Conservation (phyloP, 1,284 basidiomycete genomes). For the Clitocybe nebularis region DNA sequence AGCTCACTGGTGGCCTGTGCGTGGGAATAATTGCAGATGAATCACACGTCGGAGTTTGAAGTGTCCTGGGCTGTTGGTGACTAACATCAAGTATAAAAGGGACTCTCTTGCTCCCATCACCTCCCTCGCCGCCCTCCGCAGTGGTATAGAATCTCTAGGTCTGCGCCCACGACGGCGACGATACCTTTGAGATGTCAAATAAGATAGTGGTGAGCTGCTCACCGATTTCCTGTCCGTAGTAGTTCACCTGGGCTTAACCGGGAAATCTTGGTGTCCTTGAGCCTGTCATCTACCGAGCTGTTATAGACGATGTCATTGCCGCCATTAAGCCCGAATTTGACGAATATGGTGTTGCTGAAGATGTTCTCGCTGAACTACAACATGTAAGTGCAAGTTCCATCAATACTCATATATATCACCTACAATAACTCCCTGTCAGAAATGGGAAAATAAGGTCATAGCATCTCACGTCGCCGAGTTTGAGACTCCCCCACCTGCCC, state of each 20-base stretch:
- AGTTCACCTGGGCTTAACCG: conserved; percentile 55
- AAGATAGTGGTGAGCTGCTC: conserved; percentile 88
- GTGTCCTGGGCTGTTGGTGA: conserved; percentile 30
- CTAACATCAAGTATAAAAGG: conserved; percentile 48
- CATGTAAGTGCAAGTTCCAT: conserved; percentile 54
- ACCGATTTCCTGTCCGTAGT: conserved; percentile 52
- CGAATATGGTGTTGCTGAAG: conserved; percentile 92
- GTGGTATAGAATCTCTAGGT: conserved; percentile 26
- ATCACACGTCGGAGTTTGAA: conserved; percentile 42
- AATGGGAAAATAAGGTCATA: conserved; percentile 93
- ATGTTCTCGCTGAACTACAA: conserved; percentile 86
- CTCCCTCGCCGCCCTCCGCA: conserved; percentile 32
- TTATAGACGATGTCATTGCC: conserved; percentile 95
- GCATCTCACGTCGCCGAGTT: conserved; percentile 94
- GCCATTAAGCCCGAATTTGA: conserved; percentile 94
- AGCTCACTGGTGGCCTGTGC: conserved; percentile 29
- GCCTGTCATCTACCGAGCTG: conserved; percentile 87
- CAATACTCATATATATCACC: conserved; percentile 6
- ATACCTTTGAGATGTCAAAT: conserved; percentile 66
- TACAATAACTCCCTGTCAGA: conserved; percentile 41
- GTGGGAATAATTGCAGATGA: conserved; percentile 26
- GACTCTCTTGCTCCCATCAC: conserved; percentile 33
- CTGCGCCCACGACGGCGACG: conserved; percentile 28
- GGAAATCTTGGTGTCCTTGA: conserved; percentile 51
- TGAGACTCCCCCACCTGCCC: conserved; percentile 50